Evolutionary conservation across 2,329 filamentous ascomycete genomes (phyloP).

Genomic region (Pochonia chlamydosporia): DNA sequence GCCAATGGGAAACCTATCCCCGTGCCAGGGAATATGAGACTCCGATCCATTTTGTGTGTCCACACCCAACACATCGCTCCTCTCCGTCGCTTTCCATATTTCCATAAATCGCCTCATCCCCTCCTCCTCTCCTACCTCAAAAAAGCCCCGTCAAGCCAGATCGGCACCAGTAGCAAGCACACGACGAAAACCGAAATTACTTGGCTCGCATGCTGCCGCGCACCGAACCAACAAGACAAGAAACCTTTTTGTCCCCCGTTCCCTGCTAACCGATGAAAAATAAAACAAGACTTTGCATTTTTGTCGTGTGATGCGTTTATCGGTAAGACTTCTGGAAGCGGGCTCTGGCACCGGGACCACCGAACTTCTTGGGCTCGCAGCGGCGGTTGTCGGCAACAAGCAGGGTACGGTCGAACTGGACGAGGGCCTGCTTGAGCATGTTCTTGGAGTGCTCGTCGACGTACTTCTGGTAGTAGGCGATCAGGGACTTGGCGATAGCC

Average conservation of each 20-base stretch:
- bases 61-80: slow-evolving; percentile 19
- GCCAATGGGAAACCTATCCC: slow-evolving; percentile 38
- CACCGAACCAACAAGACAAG: neutral
- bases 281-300: slow-evolving; percentile 1
- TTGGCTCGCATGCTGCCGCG: neutral
- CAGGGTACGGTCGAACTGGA: slow-evolving; percentile 93
- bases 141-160: neutral
- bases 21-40: slow-evolving; percentile 32
- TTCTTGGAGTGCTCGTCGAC: slow-evolving; percentile 99
- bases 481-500: slow-evolving; percentile 80
- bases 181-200: neutral
- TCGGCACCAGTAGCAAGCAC: neutral
- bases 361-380: slow-evolving; percentile 98
- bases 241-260: neutral
- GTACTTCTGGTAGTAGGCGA: slow-evolving; percentile 98
- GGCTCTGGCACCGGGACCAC: slow-evolving; percentile 87
- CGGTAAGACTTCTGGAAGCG: slow-evolving; percentile 99
- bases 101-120: neutral
- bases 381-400: slow-evolving; percentile 99
- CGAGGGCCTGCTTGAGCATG: slow-evolving; percentile 94
- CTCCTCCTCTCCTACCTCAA: neutral
- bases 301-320: slow-evolving; percentile 49
- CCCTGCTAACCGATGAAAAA: slow-evolving; percentile 4
- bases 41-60: slow-evolving; percentile 24
- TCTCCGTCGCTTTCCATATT: slow-evolving; percentile 11